Conservation (phyloP, 2,329 filamentous ascomycete species). For the Cylindrodendrum hubeiense region DNA sequence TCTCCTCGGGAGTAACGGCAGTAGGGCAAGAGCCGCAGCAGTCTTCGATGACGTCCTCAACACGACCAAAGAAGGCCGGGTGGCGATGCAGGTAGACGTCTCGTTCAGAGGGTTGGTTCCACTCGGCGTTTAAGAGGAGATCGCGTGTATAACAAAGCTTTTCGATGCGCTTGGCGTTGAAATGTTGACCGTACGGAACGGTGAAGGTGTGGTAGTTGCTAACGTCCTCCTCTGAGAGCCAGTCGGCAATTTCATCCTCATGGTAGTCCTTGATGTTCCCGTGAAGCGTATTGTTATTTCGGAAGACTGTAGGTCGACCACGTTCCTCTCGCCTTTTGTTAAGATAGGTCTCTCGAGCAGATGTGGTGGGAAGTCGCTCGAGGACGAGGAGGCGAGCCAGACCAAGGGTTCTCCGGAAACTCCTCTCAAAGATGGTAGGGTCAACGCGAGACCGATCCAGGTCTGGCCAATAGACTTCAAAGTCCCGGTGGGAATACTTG, state of each 20-base stretch:
- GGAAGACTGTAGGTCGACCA: conserved; percentile 71
- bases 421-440: conserved; percentile 88
- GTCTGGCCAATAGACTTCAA: conserved; percentile 84
- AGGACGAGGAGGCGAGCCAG: conserved; percentile 84
- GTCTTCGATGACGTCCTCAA: conserved; percentile 80
- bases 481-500: conserved; percentile 87
- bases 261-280: conserved; percentile 83
- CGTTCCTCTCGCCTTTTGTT: conserved; percentile 78
- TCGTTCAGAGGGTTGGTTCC: conserved; percentile 84
- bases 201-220: conserved; percentile 85
- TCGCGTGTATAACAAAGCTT: conserved; percentile 86
- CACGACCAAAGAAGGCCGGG: conserved; percentile 85
- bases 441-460: conserved; percentile 82
- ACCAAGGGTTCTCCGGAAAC: conserved; percentile 80
- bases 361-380: conserved; percentile 79
- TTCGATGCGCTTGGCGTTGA: conserved; percentile 79
- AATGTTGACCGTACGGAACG: conserved; percentile 74
- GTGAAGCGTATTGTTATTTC: conserved; percentile 48
- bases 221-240: conserved; percentile 81
- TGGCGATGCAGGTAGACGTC: conserved; percentile 84
- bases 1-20: conserved; percentile 77
- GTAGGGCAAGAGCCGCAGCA: conserved; percentile 85
- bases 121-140: conserved; percentile 85
- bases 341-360: conserved; percentile 77
- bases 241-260: conserved; percentile 87